phyloP scores from a whole-genome alignment of 345 rosid species.

The Rhodomyrtus tomentosa region DNA sequence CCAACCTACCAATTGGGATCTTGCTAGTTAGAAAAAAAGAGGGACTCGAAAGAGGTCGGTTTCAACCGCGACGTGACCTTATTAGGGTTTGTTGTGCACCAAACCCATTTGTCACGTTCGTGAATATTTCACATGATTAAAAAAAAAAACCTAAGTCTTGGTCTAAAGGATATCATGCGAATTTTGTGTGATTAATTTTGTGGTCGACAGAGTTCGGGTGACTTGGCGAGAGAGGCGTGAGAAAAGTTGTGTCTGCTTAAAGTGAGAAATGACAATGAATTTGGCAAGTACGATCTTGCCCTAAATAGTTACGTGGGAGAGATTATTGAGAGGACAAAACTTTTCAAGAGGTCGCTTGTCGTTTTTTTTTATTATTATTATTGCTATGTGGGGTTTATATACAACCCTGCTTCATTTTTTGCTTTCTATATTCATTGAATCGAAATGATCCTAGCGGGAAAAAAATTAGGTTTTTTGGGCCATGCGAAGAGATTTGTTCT shows the following conservation, averaged over 20 bases:
- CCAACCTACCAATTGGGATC: background rate
- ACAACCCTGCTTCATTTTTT: background rate
- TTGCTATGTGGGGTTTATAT: background rate
- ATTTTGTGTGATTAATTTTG: background rate
- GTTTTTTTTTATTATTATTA: too few relatives aligned
- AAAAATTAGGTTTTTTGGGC: background rate
- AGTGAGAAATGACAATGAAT: background rate
- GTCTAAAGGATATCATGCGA: background rate
- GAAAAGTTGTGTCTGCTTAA: background rate
- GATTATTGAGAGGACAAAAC: fast-evolving
- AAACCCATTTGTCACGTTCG: background rate
- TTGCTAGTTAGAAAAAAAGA: background rate
- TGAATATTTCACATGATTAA: background rate
- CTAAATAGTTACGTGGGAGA: fast-evolving
- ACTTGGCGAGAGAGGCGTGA: background rate
- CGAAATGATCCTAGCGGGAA: background rate
- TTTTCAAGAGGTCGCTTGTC: background rate
- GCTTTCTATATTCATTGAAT: background rate
- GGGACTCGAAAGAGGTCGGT: background rate
- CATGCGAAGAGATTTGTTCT: background rate
- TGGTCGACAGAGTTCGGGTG: background rate
- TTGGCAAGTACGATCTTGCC: background rate
- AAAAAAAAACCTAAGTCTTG: background rate
- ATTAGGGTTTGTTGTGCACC: background rate
- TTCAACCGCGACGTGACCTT: background rate